Evolutionary conservation across 495 filamentous ascomycete genomes (phyloP), one percentile per base, ranked within the genome.

Genomic region (Neurospora pannonica): DNA sequence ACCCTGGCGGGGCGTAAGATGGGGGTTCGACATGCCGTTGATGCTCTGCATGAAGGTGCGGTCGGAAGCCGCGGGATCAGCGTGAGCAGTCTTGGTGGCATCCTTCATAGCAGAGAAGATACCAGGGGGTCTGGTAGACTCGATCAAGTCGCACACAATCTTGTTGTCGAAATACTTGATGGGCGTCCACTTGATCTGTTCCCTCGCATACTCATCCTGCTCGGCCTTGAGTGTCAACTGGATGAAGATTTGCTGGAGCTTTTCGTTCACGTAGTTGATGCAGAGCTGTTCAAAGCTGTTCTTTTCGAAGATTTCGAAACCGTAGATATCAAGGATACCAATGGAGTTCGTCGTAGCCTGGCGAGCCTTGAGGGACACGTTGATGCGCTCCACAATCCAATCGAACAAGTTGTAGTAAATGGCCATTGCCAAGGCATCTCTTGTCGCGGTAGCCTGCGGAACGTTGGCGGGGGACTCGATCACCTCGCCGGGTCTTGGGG

Each of bases 91-190:
- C 71, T 94, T 96, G 77, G 97, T 98, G 38, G 97, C 97, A 83
- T 99, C 97, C 76, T 99, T 99, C 81, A 99, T 83, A 2, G 94
- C 95, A 15, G 97, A 94, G 82, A 99, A 98, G 28, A 99, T 91
- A 77, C 97, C 97, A 3, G 95, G 92, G 19, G 97, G 97, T 38
- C 94, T 86, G 82, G 92, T 90, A 77, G 96, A 93, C 82, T 98
- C 97, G 76, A 99, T 98, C 78, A 99, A 82, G 73, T 98, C 96
- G 81, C 97, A 99, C 60, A 99, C 97, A 70, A 99, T 89, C 86
- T 98, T 98, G 86, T 99, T 99, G 84, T 99, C 97, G 76, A 99
- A 99, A 84, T 98, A 99, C 77, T 94, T 95, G 86, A 99, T 99
- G 3, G 97, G 97, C 0, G 95, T 98, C 97, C 97, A 99, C 79